These are phyloP conservation scores for Globisporangium perplexum DNA, from an alignment of 352 stramenopile species.

Conservation along the genomic window DNA sequence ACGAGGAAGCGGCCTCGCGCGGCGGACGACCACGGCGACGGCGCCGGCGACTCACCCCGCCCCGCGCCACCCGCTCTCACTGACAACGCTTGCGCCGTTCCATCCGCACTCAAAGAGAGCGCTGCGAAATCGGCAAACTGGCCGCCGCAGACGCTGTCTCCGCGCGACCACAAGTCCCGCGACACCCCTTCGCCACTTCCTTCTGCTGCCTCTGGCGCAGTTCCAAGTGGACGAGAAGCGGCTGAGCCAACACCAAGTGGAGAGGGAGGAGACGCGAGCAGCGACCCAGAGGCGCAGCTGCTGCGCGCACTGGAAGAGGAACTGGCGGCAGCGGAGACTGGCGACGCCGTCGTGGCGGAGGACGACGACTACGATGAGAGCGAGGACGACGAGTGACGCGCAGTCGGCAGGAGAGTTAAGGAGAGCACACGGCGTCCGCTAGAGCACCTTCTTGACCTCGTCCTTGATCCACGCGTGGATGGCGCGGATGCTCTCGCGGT, in stretches of 20 bases:
- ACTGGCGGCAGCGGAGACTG: background rate
- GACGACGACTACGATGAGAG: conserved; percentile 26
- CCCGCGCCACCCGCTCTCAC: too few relatives aligned
- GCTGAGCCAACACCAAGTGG: background rate
- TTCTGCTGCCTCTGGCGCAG: background rate
- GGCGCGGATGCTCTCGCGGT: conserved; percentile 33
- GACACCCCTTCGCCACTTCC: too few relatives aligned
- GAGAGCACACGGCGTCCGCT: too few relatives aligned
- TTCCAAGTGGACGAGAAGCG: background rate
- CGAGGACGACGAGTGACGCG: conserved; percentile 2
- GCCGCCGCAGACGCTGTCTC: background rate
- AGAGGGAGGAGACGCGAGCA: background rate
- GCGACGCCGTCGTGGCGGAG: conserved; percentile 13
- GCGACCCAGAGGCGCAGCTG: conserved; percentile 7
- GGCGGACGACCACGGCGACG: background rate
- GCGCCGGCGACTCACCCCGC: background rate
- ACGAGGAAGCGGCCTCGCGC: background rate
- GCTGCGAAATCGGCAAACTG: background rate
- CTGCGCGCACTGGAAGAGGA: conserved; percentile 15
- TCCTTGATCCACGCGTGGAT: conserved; percentile 38
- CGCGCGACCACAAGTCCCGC: background rate
- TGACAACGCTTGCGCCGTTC: too few relatives aligned
- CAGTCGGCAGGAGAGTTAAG: background rate
- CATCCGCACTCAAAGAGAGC: background rate
- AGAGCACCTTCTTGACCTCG: conserved; percentile 31